Percentiles rank a stretch among this genome's conserved stretches.
These are phyloP conservation scores for Boletus vinaceobasis DNA, from an alignment of 768 basidiomycete species.

Conservation along the genomic window DNA sequence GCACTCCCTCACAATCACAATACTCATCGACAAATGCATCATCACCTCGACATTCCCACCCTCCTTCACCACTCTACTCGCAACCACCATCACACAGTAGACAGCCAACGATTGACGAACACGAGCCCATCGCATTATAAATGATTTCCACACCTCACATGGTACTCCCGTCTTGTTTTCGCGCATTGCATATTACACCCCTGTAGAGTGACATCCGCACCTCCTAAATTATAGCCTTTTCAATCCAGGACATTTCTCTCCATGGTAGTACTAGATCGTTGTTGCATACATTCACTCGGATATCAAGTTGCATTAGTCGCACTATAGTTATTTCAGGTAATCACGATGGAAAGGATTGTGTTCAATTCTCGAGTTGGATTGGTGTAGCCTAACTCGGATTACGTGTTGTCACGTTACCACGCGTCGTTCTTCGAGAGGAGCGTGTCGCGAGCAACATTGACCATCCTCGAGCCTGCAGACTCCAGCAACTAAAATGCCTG, in stretches of 20 bases:
- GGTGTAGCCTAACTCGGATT: no score
- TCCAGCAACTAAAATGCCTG: slow-evolving; percentile 16
- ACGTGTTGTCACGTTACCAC: slow-evolving; percentile 12
- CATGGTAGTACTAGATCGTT: slow-evolving; percentile 3
- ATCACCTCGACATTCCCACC: slow-evolving; percentile 29
- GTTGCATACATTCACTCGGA: not conserved
- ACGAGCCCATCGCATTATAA: slow-evolving; percentile 17
- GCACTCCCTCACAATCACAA: slow-evolving; percentile 31
- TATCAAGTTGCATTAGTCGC: not conserved
- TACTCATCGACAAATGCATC: slow-evolving; percentile 29
- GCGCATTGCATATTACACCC: slow-evolving; percentile 1
- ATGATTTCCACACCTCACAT: not conserved
- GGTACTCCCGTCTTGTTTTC: not conserved
- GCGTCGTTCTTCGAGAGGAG: slow-evolving; percentile 1
- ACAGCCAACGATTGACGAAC: slow-evolving; percentile 34
- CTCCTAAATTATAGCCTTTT: not conserved
- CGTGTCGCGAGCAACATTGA: slow-evolving; percentile 7
- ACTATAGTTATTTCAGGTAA: slow-evolving; percentile 1
- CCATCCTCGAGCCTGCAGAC: not conserved
- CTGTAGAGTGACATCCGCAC: slow-evolving; percentile 6
- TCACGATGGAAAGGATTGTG: not conserved
- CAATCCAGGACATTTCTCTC: slow-evolving; percentile 23
- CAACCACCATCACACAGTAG: slow-evolving; percentile 29
- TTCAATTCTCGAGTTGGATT: no score
- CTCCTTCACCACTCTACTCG: slow-evolving; percentile 29